Evolutionary conservation across 345 rosid genomes (phyloP).

Genomic region (Eucalyptus erythrocorys): DNA sequence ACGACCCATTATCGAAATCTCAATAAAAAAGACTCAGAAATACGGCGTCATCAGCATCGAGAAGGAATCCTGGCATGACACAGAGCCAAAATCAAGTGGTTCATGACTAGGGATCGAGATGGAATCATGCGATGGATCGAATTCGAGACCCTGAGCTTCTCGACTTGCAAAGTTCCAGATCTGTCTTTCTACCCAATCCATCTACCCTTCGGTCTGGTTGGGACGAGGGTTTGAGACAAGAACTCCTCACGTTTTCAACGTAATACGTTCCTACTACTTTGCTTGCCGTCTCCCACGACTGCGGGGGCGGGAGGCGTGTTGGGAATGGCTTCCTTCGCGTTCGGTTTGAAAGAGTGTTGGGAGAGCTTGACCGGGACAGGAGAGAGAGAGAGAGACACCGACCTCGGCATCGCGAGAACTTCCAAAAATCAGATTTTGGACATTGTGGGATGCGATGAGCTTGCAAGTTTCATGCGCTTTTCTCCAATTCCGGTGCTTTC

Average conservation of each 20-base stretch:
- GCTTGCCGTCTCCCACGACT: neutral
- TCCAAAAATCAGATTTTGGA: neutral
- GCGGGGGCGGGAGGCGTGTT: neutral
- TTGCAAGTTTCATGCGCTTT: neutral
- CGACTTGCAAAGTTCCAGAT: accelerated
- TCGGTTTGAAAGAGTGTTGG: neutral
- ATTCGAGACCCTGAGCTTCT: neutral
- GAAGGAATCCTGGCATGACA: neutral
- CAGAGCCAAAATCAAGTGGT: too few relatives aligned
- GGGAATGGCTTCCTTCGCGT: neutral
- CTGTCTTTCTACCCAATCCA: neutral
- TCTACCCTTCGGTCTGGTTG: neutral
- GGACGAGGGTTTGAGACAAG: neutral
- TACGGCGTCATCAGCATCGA: too few relatives aligned
- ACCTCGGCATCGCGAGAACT: neutral
- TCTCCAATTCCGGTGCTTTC: neutral
- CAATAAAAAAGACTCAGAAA: too few relatives aligned
- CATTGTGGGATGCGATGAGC: neutral
- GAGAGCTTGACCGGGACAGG: neutral
- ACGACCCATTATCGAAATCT: too few relatives aligned
- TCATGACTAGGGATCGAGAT: neutral
- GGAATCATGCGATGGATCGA: neutral
- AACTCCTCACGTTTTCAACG: neutral
- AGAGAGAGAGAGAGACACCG: neutral
- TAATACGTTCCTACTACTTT: neutral